Percentiles rank a stretch among this genome's conserved stretches.
These are phyloP conservation scores for Agrostemma githago DNA, from an alignment of 148 eudicot species.

Conservation along the genomic window DNA sequence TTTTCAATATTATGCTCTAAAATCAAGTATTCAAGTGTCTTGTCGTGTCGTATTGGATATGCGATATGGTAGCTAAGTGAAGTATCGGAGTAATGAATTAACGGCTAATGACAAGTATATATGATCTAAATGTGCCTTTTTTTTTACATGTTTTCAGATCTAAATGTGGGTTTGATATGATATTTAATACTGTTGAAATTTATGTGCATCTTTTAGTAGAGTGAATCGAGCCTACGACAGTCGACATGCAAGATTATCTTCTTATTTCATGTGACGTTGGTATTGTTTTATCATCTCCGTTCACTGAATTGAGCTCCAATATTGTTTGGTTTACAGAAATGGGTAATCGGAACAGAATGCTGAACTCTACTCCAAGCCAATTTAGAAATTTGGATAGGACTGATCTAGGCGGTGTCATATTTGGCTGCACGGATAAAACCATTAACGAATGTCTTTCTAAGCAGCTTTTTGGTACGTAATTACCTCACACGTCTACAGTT, in stretches of 20 bases:
- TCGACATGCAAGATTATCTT: neutral
- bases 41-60: too few species aligned
- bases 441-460: conserved; percentile 61
- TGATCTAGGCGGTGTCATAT: conserved; percentile 71
- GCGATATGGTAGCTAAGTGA: too few species aligned
- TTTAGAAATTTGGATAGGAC: conserved; percentile 49
- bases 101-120: too few species aligned
- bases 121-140: neutral
- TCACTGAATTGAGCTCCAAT: conserved; percentile 12
- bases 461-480: conserved; percentile 73
- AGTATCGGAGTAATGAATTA: neutral
- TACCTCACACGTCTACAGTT: neutral
- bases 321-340: conserved; percentile 34
- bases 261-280: neutral
- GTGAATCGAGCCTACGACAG: neutral
- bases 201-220: neutral
- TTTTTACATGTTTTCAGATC: neutral
- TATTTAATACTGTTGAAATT: neutral
- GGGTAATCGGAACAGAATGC: conserved; percentile 37
- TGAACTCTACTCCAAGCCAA: conserved; percentile 7
- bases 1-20: neutral
- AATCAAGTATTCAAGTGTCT: too few species aligned
- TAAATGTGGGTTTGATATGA: neutral
- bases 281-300: conserved; percentile 6
- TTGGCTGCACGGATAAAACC: conserved; percentile 64